phyloP scores from a whole-genome alignment of 345 rosid species.

The Eucalyptus marginata region DNA sequence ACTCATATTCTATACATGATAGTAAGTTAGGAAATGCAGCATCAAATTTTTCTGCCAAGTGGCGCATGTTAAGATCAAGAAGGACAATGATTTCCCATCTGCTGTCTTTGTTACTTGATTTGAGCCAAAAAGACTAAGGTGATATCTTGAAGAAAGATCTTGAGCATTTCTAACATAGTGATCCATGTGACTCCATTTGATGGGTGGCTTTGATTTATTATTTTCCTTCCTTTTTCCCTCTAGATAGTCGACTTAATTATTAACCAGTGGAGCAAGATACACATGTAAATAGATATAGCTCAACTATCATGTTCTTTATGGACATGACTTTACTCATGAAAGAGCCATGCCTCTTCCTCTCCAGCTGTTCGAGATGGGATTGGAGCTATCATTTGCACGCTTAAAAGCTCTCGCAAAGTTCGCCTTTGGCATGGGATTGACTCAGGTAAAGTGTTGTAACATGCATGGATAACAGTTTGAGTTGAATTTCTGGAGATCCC shows the following conservation, averaged over 20 bases:
- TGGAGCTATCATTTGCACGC: constrained; percentile 96
- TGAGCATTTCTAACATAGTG: background rate
- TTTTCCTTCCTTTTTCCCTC: background rate
- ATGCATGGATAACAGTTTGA: background rate
- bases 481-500: background rate
- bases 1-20: background rate
- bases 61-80: background rate
- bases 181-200: background rate
- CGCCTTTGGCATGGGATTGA: constrained; percentile 94
- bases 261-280: background rate
- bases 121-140: background rate
- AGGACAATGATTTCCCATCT: background rate
- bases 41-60: background rate
- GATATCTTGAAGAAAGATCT: background rate
- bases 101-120: background rate
- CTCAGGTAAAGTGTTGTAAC: constrained; percentile 54
- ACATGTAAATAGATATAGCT: background rate
- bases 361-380: constrained; percentile 98
- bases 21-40: background rate
- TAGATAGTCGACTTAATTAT: background rate
- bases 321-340: background rate
- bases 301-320: background rate
- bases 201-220: background rate
- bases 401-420: constrained; percentile 92
- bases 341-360: constrained; percentile 11